These are phyloP conservation scores for Geranium rotundifolium DNA, from an alignment of 345 rosid species.

Conservation along the genomic window DNA sequence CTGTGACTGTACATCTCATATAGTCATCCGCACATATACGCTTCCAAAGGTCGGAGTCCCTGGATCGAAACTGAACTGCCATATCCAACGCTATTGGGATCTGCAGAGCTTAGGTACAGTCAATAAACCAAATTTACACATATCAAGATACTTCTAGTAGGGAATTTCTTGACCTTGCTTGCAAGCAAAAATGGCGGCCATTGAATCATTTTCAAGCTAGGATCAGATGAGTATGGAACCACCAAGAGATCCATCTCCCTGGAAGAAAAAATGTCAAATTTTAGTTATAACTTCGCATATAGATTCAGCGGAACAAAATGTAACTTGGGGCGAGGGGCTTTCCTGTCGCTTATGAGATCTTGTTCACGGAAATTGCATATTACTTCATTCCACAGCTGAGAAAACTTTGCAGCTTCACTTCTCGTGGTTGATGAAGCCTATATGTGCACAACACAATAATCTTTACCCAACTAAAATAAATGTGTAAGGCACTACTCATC, in stretches of 20 bases:
- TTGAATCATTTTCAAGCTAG: constrained; percentile 83
- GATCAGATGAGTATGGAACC: constrained; percentile 88
- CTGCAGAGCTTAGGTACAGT: constrained; percentile 28
- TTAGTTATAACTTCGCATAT: constrained; percentile 1
- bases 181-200: constrained; percentile 99
- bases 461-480: neutral
- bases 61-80: constrained; percentile 76
- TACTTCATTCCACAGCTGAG: constrained; percentile 97
- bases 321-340: constrained; percentile 17
- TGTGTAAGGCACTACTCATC: neutral
- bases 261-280: constrained; percentile 19
- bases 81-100: constrained; percentile 91
- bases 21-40: constrained; percentile 90
- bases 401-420: constrained; percentile 97
- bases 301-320: constrained; percentile 4
- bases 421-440: constrained; percentile 81
- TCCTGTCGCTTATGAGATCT: constrained; percentile 94
- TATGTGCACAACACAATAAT: constrained; percentile 3
- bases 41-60: constrained; percentile 89
- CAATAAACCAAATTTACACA: constrained; percentile 5
- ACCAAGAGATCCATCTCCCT: constrained; percentile 97
- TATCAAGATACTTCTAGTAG: neutral
- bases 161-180: constrained; percentile 62
- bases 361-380: constrained; percentile 92
- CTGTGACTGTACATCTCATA: constrained; percentile 95